These are phyloP conservation scores for Talaromyces verruculosus DNA, from an alignment of 2,329 filamentous ascomycete species.

Conservation along the genomic window DNA sequence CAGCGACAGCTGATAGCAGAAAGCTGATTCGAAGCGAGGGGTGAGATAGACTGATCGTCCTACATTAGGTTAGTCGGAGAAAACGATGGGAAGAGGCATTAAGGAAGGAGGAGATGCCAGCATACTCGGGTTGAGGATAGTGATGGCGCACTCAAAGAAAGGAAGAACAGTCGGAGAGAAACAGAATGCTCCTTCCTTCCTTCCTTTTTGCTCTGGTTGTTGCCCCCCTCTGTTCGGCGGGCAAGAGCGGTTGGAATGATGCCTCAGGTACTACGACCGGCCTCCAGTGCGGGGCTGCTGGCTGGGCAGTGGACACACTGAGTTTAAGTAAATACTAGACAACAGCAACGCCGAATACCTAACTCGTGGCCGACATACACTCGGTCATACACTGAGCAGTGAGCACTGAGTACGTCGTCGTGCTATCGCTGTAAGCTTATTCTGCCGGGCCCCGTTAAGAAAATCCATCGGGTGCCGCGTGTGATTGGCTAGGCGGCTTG, in stretches of 20 bases:
- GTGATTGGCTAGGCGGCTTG: neutral
- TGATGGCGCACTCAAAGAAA: neutral
- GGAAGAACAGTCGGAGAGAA: neutral
- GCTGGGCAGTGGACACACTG: neutral
- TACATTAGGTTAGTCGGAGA: neutral
- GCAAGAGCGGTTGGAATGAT: conserved; percentile 6
- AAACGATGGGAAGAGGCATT: neutral
- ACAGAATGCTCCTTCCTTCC: neutral
- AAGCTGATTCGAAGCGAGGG: conserved; percentile 5
- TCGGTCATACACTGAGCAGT: neutral
- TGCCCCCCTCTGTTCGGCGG: neutral
- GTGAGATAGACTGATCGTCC: conserved; percentile 1
- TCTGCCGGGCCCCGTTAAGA: neutral
- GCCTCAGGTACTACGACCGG: neutral
- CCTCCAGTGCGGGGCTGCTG: neutral
- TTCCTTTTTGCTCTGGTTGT: neutral
- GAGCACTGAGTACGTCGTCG: neutral
- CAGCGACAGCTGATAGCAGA: neutral
- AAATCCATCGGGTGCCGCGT: neutral
- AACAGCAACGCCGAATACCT: neutral
- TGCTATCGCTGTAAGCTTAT: neutral
- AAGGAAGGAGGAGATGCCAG: neutral
- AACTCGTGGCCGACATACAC: neutral
- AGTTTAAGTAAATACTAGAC: neutral
- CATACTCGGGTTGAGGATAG: neutral